phyloP scores from a whole-genome alignment of 140 eudicot species.

The Stevia rebaudiana region DNA sequence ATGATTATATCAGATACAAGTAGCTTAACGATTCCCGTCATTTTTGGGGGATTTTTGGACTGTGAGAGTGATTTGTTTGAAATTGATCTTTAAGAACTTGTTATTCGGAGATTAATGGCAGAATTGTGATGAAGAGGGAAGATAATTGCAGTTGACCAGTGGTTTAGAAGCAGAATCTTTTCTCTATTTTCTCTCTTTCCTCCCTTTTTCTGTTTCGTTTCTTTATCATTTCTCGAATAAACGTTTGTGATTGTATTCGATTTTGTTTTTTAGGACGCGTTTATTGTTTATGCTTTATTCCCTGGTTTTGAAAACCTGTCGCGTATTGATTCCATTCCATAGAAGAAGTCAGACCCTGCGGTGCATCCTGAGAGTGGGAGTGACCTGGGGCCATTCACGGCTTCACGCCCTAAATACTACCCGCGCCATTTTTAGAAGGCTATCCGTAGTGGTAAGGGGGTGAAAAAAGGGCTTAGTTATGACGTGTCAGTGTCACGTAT shows the following conservation, averaged over 20 bases:
- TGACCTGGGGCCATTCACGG: no score
- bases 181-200: not conserved
- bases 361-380: no score
- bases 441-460: no score
- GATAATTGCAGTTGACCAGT: slow-evolving; percentile 16
- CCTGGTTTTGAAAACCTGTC: no score
- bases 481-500: no score
- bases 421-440: no score
- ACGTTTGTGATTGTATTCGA: not conserved
- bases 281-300: not conserved
- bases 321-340: no score
- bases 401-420: no score
- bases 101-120: slow-evolving; percentile 8
- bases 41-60: slow-evolving; percentile 4
- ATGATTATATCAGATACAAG: slow-evolving; percentile 49
- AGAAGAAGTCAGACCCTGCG: no score
- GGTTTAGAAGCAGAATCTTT: slow-evolving; percentile 8
- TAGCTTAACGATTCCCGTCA: slow-evolving; percentile 30
- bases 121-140: not conserved
- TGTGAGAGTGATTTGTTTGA: not conserved
- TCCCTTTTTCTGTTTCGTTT: not conserved
- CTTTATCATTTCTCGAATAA: not conserved
- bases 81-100: not conserved
- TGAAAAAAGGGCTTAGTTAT: no score
- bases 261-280: no score